Conservation (phyloP, 345 rosid genomes). For the Arabis alpina region DNA sequence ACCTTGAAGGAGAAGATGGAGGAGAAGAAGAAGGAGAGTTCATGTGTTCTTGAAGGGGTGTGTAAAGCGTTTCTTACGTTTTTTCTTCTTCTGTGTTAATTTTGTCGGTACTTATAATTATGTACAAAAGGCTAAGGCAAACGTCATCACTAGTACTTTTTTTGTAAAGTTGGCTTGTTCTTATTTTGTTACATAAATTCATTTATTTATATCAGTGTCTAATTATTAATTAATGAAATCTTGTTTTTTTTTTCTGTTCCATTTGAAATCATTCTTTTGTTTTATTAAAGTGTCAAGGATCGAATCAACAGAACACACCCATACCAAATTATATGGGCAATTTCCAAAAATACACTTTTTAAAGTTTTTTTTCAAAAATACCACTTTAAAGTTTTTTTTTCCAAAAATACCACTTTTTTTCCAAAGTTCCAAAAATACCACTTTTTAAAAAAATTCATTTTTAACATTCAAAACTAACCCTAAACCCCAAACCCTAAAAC, state of each 20-base stretch:
- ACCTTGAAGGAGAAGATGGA: slow-evolving; percentile 17
- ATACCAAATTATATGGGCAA: slow-evolving; percentile 12
- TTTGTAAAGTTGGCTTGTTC: background rate
- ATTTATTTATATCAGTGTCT: background rate
- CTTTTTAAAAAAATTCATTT: too few species aligned
- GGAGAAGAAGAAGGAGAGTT: slow-evolving; percentile 19
- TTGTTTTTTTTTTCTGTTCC: background rate
- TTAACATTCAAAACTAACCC: too few species aligned
- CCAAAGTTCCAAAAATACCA: too few species aligned
- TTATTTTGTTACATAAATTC: background rate
- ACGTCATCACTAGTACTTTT: slow-evolving; percentile 11
- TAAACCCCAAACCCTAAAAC: too few species aligned
- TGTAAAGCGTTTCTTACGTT: slow-evolving; percentile 24
- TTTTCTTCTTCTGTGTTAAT: background rate
- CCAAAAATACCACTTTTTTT: too few species aligned
- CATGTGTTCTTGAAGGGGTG: slow-evolving; percentile 30
- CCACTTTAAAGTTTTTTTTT: too few species aligned
- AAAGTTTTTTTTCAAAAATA: too few species aligned
- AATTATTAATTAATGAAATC: background rate
- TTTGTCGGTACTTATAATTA: slow-evolving; percentile 22
- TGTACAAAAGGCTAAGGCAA: background rate
- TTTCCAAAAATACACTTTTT: too few species aligned
- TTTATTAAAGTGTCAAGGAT: background rate
- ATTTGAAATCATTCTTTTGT: background rate
- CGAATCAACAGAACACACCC: slow-evolving; percentile 1